phyloP scores from a whole-genome alignment of 495 filamentous ascomycete species.

The Aspergillus taichungensis region DNA sequence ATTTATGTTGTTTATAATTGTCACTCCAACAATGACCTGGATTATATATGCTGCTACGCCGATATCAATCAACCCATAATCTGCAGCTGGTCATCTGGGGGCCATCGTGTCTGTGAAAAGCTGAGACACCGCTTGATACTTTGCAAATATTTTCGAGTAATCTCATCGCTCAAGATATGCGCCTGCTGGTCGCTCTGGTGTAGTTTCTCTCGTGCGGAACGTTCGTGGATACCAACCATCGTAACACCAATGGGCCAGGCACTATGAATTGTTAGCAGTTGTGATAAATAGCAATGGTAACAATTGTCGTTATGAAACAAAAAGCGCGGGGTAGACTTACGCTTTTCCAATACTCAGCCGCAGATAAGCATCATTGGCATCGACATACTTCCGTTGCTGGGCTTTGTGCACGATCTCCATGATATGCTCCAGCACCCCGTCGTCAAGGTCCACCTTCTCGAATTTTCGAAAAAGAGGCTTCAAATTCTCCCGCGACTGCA shows the following conservation, averaged over 20 bases:
- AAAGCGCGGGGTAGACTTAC: constrained; percentile 22
- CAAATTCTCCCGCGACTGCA: constrained; percentile 77
- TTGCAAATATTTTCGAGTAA: constrained; percentile 89
- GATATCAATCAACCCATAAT: constrained; percentile 71
- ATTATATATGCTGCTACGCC: background rate
- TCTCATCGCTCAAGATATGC: constrained; percentile 95
- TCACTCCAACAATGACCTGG: too few species aligned
- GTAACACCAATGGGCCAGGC: constrained; percentile 99
- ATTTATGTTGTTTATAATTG: too few species aligned
- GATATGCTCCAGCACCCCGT: constrained; percentile 70
- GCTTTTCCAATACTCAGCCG: constrained; percentile 94
- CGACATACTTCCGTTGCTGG: constrained; percentile 84
- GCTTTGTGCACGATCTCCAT: constrained; percentile 91
- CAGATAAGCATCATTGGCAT: constrained; percentile 93
- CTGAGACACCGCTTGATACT: constrained; percentile 96
- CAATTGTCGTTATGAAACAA: background rate
- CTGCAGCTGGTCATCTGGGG: constrained; percentile 84
- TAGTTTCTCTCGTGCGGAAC: constrained; percentile 87
- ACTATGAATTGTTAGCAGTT: constrained; percentile 20
- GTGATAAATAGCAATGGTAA: too few species aligned
- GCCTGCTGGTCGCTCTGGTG: constrained; percentile 81
- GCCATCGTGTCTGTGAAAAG: constrained; percentile 95
- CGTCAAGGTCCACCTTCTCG: constrained; percentile 68
- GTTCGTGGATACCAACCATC: constrained; percentile 99
- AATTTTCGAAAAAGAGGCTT: constrained; percentile 83